Evolutionary conservation across 202 grass and related monocot species (phyloP).

Genomic region (Eragrostis tef): DNA sequence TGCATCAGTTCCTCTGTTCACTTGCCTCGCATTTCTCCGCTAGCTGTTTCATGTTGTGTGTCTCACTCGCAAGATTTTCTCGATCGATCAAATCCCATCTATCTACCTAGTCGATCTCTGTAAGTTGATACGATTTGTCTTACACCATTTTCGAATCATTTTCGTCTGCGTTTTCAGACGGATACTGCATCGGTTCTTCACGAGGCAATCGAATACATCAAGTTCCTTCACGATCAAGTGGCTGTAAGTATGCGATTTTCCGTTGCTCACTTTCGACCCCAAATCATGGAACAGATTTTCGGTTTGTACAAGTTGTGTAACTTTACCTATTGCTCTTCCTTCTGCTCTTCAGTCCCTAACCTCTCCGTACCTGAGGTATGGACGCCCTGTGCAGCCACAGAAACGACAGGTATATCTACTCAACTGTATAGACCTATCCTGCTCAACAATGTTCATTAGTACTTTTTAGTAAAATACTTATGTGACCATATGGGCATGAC

Average conservation of each 20-base stretch:
- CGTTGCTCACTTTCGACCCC: background rate
- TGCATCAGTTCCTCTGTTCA: slow-evolving; percentile 12
- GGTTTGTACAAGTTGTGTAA: background rate
- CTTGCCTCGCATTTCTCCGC: background rate
- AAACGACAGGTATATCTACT: slow-evolving; percentile 13
- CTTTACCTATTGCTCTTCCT: background rate
- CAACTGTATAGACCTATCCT: too few relatives aligned
- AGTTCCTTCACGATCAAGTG: slow-evolving; percentile 89
- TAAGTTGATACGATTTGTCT: background rate
- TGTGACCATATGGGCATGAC: too few relatives aligned
- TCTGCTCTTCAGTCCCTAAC: slow-evolving; percentile 64
- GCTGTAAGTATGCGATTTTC: slow-evolving; percentile 51
- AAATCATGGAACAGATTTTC: background rate
- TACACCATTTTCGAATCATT: background rate
- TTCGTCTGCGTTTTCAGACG: slow-evolving; percentile 45
- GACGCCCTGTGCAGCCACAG: slow-evolving; percentile 49
- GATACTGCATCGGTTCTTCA: slow-evolving; percentile 99
- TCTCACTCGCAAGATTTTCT: too few relatives aligned
- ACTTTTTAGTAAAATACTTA: background rate
- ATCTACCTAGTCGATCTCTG: too few relatives aligned
- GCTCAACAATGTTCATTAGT: background rate
- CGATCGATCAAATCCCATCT: too few relatives aligned
- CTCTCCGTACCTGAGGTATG: slow-evolving; percentile 73
- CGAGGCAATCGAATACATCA: slow-evolving; percentile 90
- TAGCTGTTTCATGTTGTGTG: too few relatives aligned